Conservation (phyloP, 495 filamentous ascomycete species). For the Glonium stellatum region DNA sequence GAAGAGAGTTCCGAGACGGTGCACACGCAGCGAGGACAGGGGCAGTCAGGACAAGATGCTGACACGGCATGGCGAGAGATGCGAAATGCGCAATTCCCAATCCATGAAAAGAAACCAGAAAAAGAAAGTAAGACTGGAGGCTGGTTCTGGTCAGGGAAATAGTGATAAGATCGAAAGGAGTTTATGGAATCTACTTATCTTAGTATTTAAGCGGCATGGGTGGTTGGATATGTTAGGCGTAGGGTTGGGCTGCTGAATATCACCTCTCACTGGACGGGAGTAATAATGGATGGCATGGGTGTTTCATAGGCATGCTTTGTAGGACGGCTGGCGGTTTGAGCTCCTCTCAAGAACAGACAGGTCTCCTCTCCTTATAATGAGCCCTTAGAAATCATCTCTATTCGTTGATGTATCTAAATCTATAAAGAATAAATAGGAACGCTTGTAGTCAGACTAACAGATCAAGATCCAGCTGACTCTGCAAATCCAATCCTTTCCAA, state of each 20-base stretch:
- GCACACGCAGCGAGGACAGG: constrained; percentile 28
- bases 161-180: too few relatives aligned
- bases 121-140: constrained; percentile 1
- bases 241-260: too few relatives aligned
- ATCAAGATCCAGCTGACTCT: constrained; percentile 26
- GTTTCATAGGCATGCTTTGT: neutral
- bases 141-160: constrained; percentile 1
- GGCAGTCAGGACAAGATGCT: neutral
- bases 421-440: too few relatives aligned
- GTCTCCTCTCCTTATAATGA: neutral
- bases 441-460: too few relatives aligned
- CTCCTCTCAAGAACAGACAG: neutral
- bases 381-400: neutral
- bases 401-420: too few relatives aligned
- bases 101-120: neutral
- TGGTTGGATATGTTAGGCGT: neutral
- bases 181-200: neutral
- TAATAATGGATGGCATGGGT: neutral
- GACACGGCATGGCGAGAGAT: neutral
- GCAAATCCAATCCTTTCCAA: constrained; percentile 58
- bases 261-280: neutral
- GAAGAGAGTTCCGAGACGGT: constrained; percentile 50
- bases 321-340: neutral
- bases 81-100: neutral
- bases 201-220: neutral